Evolutionary conservation across 2,329 filamentous ascomycete genomes (phyloP), one percentile per base, ranked within the genome.

Genomic region (Pleoardoris graminearum): DNA sequence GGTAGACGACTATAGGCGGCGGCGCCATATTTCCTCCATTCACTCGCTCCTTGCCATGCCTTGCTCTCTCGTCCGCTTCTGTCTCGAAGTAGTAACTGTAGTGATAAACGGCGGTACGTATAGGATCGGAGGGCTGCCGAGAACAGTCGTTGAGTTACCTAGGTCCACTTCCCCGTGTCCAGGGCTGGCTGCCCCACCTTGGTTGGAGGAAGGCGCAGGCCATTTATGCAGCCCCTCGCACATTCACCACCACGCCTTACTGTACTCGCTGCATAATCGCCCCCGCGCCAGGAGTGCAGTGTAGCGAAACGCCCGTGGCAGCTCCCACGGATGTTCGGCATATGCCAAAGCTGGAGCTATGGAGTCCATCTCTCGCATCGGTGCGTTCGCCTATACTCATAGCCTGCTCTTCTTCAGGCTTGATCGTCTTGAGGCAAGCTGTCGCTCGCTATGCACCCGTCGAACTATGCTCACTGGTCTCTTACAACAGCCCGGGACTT

Each of bases 291-390:
- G 51, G 57, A 8, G 53, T 51, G 39, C 42, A 48, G 48, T 39
- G 39, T 33, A 46, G 23, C 33, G 32, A 47, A 29, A 54, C 48
- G 51, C 44, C 32, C 55, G 43, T 36, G 33, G 17, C 54, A 55
- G 57, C 55, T 58, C 55, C 57, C 52, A 45, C 54, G 52, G 54
- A 55, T 54, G 53, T 37, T 35, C 43, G 43, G 43, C 21, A 25
- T 17, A 6, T 16, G 19, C 12, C 12, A 14, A 47, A 51, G 43
- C 39, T 39, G 57, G 54, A 30, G 62, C 59, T 53, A 99, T 99
- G 94, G 94, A 99, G 83, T 96, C 93, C 19, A 91, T 97, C 71
- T 91, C 93, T 60, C 85, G 90, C 69, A 95, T 99, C 75, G 91
- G 93, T 96, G 82, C 68, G 83, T 65, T 27, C 50, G 42, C 43